Conservation (phyloP, 2,329 filamentous ascomycete genomes). For the Fusarium drepaniforme region DNA sequence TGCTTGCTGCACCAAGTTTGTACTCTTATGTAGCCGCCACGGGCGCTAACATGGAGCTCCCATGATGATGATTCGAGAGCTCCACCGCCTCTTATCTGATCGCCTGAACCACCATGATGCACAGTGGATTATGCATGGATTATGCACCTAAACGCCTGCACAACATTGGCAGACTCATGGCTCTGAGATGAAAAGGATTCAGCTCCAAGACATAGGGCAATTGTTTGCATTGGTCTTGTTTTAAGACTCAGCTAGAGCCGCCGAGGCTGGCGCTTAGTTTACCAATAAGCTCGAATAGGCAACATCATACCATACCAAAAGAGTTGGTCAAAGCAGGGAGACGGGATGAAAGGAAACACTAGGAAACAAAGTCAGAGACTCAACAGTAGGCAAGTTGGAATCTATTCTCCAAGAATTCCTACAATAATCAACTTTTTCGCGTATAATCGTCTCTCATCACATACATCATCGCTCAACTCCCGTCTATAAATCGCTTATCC, state of each 20-base stretch:
- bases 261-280: not conserved
- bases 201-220: not conserved
- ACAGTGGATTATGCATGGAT: slow-evolving; percentile 1
- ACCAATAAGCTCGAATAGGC: not conserved
- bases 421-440: slow-evolving; percentile 6
- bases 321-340: slow-evolving; percentile 13
- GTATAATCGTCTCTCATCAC: slow-evolving; percentile 30
- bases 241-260: not conserved
- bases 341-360: slow-evolving; percentile 10
- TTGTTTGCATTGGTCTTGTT: not conserved
- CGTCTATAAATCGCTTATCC: slow-evolving; percentile 25
- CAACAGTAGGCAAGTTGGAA: not conserved
- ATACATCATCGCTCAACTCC: slow-evolving; percentile 34
- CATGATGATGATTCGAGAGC: slow-evolving; percentile 35
- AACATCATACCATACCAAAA: not conserved
- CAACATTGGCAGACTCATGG: slow-evolving; percentile 1
- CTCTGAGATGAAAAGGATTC: not conserved
- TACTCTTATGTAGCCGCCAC: slow-evolving; percentile 14
- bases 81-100: slow-evolving; percentile 21
- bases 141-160: slow-evolving; percentile 20
- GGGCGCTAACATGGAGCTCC: slow-evolving; percentile 26
- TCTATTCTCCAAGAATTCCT: slow-evolving; percentile 7
- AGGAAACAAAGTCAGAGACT: slow-evolving; percentile 19
- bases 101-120: slow-evolving; percentile 16
- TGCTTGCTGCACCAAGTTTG: not conserved